A percentile compares a stretch with the other conserved stretches of the same genome.
phyloP scores from a whole-genome alignment of 768 basidiomycete species.

The Mycena haematopus region DNA sequence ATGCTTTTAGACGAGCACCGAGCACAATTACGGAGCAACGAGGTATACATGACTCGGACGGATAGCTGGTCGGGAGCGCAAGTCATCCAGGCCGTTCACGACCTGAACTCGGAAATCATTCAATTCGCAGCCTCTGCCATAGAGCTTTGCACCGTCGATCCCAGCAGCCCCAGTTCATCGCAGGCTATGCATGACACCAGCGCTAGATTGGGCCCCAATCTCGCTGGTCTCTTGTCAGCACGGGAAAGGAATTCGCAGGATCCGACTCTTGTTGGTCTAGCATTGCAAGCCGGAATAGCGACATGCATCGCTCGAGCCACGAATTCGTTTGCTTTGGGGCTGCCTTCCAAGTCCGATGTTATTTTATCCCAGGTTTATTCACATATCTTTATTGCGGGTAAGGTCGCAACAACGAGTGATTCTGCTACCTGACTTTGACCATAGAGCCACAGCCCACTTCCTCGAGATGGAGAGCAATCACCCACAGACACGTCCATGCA shows the following conservation, averaged over 20 bases:
- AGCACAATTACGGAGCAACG: slow-evolving; percentile 63
- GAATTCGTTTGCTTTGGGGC: slow-evolving; percentile 75
- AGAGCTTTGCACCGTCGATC: slow-evolving; percentile 64
- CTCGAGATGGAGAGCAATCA: slow-evolving; percentile 77
- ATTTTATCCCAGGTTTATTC: slow-evolving; percentile 67
- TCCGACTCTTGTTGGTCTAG: slow-evolving; percentile 78
- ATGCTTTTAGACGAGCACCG: slow-evolving; percentile 54
- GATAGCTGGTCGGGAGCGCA: slow-evolving; percentile 81
- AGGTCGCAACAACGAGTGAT: slow-evolving; percentile 27
- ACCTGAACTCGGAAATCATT: slow-evolving; percentile 82
- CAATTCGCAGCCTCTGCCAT: slow-evolving; percentile 80
- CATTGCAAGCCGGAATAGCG: slow-evolving; percentile 73
- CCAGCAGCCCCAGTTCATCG: slow-evolving; percentile 45
- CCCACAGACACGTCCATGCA: slow-evolving; percentile 70
- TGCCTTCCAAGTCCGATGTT: slow-evolving; percentile 72
- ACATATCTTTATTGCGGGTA: slow-evolving; percentile 62
- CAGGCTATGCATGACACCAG: slow-evolving; percentile 67
- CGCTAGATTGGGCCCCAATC: slow-evolving; percentile 65
- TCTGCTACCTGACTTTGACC: slow-evolving; percentile 16
- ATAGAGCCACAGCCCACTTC: slow-evolving; percentile 80
- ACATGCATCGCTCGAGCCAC: slow-evolving; percentile 72
- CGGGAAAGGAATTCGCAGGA: slow-evolving; percentile 74
- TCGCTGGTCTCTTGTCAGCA: slow-evolving; percentile 64
- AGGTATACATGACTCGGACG: slow-evolving; percentile 75
- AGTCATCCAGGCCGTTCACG: slow-evolving; percentile 78